phyloP scores from a whole-genome alignment of 2,329 filamentous ascomycete genomes.

The Ceratocystis variospora region DNA sequence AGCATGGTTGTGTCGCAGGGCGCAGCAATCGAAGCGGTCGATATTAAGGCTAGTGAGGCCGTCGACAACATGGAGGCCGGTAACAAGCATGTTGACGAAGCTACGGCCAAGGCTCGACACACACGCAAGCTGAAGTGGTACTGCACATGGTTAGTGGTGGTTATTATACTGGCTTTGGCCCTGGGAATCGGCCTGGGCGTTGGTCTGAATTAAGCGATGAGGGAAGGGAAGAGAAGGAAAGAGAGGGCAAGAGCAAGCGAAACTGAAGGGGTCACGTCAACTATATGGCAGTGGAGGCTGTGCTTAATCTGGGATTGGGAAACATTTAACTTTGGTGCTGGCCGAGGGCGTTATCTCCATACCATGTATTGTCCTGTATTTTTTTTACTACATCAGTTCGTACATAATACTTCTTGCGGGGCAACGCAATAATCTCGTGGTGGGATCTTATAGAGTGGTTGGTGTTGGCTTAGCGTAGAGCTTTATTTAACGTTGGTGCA shows the following conservation, averaged over 20 bases:
- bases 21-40: constrained; percentile 44
- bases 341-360: too few relatives aligned
- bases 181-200: constrained; percentile 43
- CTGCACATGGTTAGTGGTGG: constrained; percentile 42
- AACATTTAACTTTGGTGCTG: not conserved
- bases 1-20: constrained; percentile 63
- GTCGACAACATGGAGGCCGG: constrained; percentile 53
- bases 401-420: not conserved
- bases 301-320: not conserved
- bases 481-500: not conserved
- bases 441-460: too few relatives aligned
- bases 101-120: constrained; percentile 53
- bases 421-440: not conserved
- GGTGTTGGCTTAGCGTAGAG: not conserved
- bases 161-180: constrained; percentile 43
- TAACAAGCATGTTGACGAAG: constrained; percentile 41
- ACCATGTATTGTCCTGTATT: too few relatives aligned
- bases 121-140: constrained; percentile 71
- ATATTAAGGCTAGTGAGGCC: constrained; percentile 52
- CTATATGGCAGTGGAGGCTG: not conserved
- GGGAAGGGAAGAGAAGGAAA: not conserved
- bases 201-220: constrained; percentile 24
- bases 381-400: too few relatives aligned
- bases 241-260: not conserved
- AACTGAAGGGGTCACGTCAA: not conserved